Conservation (phyloP, 2,329 filamentous ascomycete genomes). For the Pseudocercospora pini-densiflorae region DNA sequence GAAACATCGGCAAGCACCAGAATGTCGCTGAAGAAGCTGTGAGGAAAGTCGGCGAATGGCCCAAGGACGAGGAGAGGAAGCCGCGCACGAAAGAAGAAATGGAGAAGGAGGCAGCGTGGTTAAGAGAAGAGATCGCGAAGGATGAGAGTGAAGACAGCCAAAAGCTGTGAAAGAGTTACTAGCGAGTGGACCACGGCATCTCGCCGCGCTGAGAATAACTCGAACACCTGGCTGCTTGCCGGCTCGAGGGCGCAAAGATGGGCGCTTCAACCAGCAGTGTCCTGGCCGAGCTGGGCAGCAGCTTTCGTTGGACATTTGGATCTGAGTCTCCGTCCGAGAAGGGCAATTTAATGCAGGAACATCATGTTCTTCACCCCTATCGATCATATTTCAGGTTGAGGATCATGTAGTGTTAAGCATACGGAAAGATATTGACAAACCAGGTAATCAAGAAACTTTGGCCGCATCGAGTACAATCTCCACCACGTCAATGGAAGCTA, state of each 20-base stretch:
- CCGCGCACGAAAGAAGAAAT: conserved; percentile 76
- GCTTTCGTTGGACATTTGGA: too few relatives aligned
- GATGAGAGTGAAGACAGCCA: conserved; percentile 35
- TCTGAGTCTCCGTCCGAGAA: too few relatives aligned
- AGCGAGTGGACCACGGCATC: too few relatives aligned
- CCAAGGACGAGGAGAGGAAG: conserved; percentile 68
- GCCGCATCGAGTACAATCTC: not conserved
- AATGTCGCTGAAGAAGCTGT: conserved; percentile 54
- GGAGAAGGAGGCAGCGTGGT: conserved; percentile 73
- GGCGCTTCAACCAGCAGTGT: too few relatives aligned
- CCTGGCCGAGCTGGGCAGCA: too few relatives aligned
- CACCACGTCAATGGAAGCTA: not conserved
- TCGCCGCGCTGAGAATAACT: too few relatives aligned
- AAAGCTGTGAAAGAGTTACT: not conserved
- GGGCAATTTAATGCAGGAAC: too few relatives aligned
- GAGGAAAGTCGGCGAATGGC: conserved; percentile 58
- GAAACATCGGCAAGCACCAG: conserved; percentile 76
- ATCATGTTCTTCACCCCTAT: too few relatives aligned
- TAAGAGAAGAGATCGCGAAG: conserved; percentile 61
- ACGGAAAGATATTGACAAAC: not conserved
- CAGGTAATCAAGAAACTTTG: not conserved
- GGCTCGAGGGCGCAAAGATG: too few relatives aligned
- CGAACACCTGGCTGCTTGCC: too few relatives aligned
- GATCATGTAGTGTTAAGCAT: too few relatives aligned
- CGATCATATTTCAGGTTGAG: too few relatives aligned